Percentiles rank a stretch among this genome's conserved stretches.
Evolutionary conservation across 2,329 filamentous ascomycete species (phyloP).

Genomic region (Keithomyces neogunnii): DNA sequence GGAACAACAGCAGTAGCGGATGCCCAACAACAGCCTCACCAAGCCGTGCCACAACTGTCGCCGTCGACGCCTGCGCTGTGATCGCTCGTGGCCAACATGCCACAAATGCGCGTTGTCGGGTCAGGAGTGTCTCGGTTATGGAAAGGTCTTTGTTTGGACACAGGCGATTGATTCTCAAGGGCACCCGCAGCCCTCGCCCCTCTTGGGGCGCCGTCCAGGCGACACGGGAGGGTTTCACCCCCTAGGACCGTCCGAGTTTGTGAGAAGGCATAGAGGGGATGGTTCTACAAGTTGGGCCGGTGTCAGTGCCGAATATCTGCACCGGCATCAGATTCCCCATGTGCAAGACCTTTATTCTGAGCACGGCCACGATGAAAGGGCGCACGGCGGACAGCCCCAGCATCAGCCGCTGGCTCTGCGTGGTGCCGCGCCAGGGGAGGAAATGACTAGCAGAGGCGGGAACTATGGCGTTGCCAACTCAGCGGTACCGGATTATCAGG

Average conservation of each 20-base stretch:
- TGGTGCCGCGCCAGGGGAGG: neutral
- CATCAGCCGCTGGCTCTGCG: neutral
- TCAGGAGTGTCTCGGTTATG: conserved; percentile 53
- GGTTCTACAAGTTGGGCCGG: neutral
- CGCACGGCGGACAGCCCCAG: neutral
- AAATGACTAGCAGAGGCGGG: neutral
- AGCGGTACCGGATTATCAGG: neutral
- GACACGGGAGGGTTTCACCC: conserved; percentile 1
- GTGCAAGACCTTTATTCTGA: neutral
- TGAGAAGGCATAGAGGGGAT: neutral
- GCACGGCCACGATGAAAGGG: neutral
- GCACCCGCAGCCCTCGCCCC: conserved; percentile 29
- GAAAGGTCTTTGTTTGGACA: conserved; percentile 52
- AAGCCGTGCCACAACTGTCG: conserved; percentile 55
- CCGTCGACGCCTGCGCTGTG: conserved; percentile 51
- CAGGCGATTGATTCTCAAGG: conserved; percentile 41
- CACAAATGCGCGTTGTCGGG: conserved; percentile 49
- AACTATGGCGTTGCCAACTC: neutral
- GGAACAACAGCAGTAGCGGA: conserved; percentile 9
- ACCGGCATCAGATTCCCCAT: neutral
- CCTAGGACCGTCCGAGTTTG: neutral
- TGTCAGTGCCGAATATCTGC: neutral
- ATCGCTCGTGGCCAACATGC: conserved; percentile 50
- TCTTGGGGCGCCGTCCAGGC: conserved; percentile 8
- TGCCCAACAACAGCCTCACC: conserved; percentile 26